phyloP scores from a whole-genome alignment of 2,329 filamentous ascomycete species.

The Chrysoporthe austroafricana region DNA sequence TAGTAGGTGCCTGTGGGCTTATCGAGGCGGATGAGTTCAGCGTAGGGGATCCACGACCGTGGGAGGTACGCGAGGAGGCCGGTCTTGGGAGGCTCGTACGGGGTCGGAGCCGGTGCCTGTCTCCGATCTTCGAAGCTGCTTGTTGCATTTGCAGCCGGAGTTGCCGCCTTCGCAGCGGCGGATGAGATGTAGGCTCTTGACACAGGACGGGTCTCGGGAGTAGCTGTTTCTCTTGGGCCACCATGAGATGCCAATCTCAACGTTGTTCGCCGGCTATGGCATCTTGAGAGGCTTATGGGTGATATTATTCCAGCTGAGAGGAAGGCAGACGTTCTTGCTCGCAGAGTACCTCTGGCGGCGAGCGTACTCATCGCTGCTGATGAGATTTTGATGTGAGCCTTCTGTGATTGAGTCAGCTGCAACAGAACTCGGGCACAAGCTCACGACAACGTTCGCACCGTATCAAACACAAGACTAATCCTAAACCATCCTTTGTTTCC shows the following conservation, averaged over 20 bases:
- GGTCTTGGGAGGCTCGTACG: conserved; percentile 70
- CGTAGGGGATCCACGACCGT: conserved; percentile 74
- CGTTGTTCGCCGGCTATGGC: neutral
- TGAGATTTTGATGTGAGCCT: neutral
- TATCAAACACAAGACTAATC: neutral
- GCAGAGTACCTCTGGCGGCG: neutral
- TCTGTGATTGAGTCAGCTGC: neutral
- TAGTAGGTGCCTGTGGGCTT: conserved; percentile 84
- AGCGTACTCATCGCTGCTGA: conserved; percentile 10
- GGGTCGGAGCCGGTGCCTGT: conserved; percentile 25
- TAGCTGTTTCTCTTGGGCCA: neutral
- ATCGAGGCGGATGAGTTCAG: conserved; percentile 78
- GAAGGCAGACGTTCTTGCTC: neutral
- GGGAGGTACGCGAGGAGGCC: conserved; percentile 75
- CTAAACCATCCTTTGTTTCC: neutral
- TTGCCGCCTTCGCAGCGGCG: neutral
- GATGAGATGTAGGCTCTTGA: conserved; percentile 16
- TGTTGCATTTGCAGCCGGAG: conserved; percentile 1
- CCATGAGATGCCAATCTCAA: neutral
- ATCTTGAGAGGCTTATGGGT: neutral
- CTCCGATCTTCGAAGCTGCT: neutral
- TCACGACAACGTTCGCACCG: neutral
- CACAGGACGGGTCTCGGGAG: neutral
- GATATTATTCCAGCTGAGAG: neutral
- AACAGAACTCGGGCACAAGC: neutral